Base-by-base conservation (phyloP, 1,284 basidiomycete species). In the Phylloboletellus chloephorus region DNA sequence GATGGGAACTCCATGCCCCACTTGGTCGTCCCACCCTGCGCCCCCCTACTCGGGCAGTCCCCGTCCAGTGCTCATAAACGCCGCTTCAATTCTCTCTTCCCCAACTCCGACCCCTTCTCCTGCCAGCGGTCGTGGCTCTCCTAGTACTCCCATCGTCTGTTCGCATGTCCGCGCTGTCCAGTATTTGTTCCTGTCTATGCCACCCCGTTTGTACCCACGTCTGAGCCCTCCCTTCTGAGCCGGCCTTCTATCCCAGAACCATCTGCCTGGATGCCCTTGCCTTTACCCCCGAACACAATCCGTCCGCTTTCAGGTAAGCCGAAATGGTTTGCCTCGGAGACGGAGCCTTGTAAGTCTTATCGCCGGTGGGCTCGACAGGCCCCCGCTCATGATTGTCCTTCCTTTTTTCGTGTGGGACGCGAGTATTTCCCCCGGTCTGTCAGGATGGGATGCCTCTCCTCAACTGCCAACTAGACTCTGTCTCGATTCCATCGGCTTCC, bases 81-180 rank as follows among this genome's bases (percentile, higher is more conserved):
- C 56, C 52, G 56, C 54, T 37, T 56, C 33, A 57, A 44, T 37
- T 40, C 26, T 39, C 44, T 19, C 9, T 32, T 39, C 36, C 11
- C 24, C 36, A 43, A 46, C 44, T 46, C 44, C 40, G 41, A 45
- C 43, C 24, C 28, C 37, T 28, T 43, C 36, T 33, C 23, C 5
- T 21, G 13, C 30, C 13, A 35, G 30, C 23, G 13, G 20, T 37
- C 31, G 29, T 43, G 31, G 31, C 39, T n/a, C n/a, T n/a, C n/a
- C n/a, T n/a, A n/a, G n/a, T n/a, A n/a, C n/a, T n/a, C n/a, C n/a
- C n/a, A n/a, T n/a, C n/a, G n/a, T n/a, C n/a, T n/a, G n/a, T n/a
- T n/a, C n/a, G n/a, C n/a, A n/a, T n/a, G n/a, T n/a, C n/a, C n/a
- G n/a, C n/a, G n/a, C n/a, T n/a, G n/a, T n/a, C n/a, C n/a, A n/a